Evolutionary conservation across 2,329 filamentous ascomycete genomes (phyloP), one percentile per base, ranked within the genome.

Genomic region (Neocucurbitaria cava): DNA sequence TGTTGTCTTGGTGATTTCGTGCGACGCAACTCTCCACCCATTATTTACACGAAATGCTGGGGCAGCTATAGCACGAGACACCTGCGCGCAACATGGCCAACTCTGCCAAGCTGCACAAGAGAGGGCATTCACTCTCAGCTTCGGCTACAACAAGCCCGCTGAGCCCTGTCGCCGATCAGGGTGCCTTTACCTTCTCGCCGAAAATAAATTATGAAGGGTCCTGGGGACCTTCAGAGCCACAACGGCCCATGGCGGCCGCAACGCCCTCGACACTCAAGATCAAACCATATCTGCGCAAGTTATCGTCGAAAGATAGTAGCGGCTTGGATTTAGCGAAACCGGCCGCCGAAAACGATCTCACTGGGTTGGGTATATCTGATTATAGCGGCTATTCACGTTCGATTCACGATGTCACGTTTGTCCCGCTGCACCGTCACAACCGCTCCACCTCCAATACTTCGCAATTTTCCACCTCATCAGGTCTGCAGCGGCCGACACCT

Each of bases 371-470:
- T 17, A 85, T 86, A 41, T 78, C 80, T 59, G 82, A 84, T 28
- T 78, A 78, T 54, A 56, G 69, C 23, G 68, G 66, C 23, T 72
- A 73, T 56, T 65, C 71, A 38, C 74, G 71, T 35, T 77, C 78
- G 39, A 77, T 75, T 10, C 73, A 75, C 18, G 77, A 82, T 59
- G 76, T 80, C 49, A 76, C 69, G 51, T 82, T 81, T 49, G 66
- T 69, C 56, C 5, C 5, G 9, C 73, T 77, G 39, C 73, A 77
- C 40, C 74, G 76, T 38, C 83, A 86, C 66, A 68, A 54, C 39
- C 79, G 84, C 56, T 83, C 83, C 21, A 81, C 79, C 11, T 86
- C 83, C 58, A 82, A 80, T 57, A 80, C 79, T 6, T 85, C 84
- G 28, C 81, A 85, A 57, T 78, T 81, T 61, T 85, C 82, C 6